Conservation (phyloP, 2,329 filamentous ascomycete species). For the Intubia oerlemansii region DNA sequence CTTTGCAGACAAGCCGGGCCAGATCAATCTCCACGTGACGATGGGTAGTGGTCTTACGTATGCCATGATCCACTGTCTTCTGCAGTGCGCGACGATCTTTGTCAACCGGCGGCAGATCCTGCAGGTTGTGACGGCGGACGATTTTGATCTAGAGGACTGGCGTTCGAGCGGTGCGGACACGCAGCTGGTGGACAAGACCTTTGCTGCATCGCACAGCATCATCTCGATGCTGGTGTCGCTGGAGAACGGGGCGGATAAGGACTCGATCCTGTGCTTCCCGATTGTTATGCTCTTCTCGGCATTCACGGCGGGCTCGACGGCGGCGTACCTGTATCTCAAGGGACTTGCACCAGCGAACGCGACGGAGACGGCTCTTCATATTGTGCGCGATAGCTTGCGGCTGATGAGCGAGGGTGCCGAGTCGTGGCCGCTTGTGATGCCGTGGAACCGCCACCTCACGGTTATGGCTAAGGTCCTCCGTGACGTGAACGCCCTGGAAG, state of each 20-base stretch:
- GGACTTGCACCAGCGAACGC: conserved; percentile 33
- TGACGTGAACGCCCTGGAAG: conserved; percentile 23
- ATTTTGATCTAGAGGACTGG: conserved; percentile 32
- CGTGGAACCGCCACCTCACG: conserved; percentile 36
- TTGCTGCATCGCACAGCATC: conserved; percentile 36
- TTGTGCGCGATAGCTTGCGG: conserved; percentile 35
- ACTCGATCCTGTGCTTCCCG: conserved; percentile 35
- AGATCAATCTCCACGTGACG: conserved; percentile 40
- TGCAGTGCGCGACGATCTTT: conserved; percentile 39
- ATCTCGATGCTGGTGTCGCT: conserved; percentile 32
- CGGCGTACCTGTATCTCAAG: conserved; percentile 40
- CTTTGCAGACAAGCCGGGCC: conserved; percentile 37
- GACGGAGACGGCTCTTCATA: conserved; percentile 32
- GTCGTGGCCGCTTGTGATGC: conserved; percentile 35
- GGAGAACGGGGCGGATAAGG: conserved; percentile 34
- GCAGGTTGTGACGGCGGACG: conserved; percentile 30
- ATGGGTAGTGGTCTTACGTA: conserved; percentile 43
- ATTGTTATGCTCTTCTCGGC: conserved; percentile 43
- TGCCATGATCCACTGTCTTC: conserved; percentile 38
- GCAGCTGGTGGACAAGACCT: conserved; percentile 31
- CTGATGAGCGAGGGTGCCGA: conserved; percentile 37
- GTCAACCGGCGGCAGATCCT: conserved; percentile 37
- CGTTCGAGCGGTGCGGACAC: conserved; percentile 22
- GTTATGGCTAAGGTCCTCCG: conserved; percentile 40
- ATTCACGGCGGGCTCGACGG: conserved; percentile 37